Base-by-base conservation (phyloP, 768 basidiomycete species). In the Naganishia vishniacii region DNA sequence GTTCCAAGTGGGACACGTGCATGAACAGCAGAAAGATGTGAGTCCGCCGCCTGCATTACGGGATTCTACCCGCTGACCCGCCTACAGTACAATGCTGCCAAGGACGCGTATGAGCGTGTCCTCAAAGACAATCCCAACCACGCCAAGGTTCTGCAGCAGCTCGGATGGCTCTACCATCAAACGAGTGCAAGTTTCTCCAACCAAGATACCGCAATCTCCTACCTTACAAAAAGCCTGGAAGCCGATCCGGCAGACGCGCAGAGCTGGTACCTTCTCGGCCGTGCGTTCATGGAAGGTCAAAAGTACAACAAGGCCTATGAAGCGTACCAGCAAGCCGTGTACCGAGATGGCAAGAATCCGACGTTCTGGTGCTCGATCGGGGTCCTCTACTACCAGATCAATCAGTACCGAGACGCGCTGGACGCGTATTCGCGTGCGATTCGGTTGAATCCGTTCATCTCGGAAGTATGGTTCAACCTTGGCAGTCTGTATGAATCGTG, bases 331-430 rank as follows among this genome's bases (percentile, higher is more conserved):
- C 95, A 99, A 78, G 94, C 95, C 20, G 92, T 99, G 18, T 98
- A 98, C 79, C 89, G 94, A 59, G 95, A 99, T 72, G 95, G 94
- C 23, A 89, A 92, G 64, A 99, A 98, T 75, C 95, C 95, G 0
- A 97, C 95, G 0, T 99, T 97, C 79, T 98, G 95, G 95, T 98
- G 94, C 76, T 94, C 91, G 25, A 99, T 99, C 72, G 95, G 95
- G 48, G 95, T 99, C 0, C 83, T 99, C 1, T 99, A 99, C 77
- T 99, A 95, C 83, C 93, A 99, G 76, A 97, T 99, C 81, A 98
- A 97, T 79, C 95, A 99, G 75, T 99, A 90, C 81, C 91, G 93
- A 59, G 95, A 99, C 73, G 94, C 94, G 2, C 86, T 99, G 40
- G 95, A 99, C 73, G 95, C 95, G 11, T 99, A 99, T 78, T 98